phyloP scores from a whole-genome alignment of 2,329 filamentous ascomycete species.

The Dactylellina drechsleri region DNA sequence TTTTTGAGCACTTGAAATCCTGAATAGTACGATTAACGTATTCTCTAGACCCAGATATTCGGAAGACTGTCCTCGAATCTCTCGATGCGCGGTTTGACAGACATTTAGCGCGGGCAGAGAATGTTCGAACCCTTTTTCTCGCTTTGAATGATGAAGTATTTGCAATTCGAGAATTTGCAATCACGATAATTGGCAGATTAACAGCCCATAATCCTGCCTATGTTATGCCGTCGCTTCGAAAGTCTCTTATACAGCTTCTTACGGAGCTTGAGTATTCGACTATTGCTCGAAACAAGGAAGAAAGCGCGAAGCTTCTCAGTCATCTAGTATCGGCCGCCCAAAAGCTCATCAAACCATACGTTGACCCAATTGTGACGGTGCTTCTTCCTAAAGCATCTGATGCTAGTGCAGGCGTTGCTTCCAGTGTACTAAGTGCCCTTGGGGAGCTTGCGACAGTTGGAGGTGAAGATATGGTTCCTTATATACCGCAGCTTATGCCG shows the following conservation, averaged over 20 bases:
- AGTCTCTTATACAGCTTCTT: constrained; percentile 92
- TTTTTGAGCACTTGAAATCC: not conserved
- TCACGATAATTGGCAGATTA: constrained; percentile 93
- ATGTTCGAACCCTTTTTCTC: constrained; percentile 93
- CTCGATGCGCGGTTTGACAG: constrained; percentile 94
- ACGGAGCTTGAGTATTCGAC: constrained; percentile 97
- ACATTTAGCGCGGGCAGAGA: constrained; percentile 96
- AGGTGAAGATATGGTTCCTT: constrained; percentile 90
- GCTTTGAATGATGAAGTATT: constrained; percentile 96
- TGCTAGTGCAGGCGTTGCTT: constrained; percentile 83
- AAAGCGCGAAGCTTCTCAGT: constrained; percentile 91
- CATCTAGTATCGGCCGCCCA: constrained; percentile 93
- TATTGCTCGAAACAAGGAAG: constrained; percentile 91
- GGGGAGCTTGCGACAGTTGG: constrained; percentile 94
- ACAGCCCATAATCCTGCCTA: constrained; percentile 94
- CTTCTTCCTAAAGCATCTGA: constrained; percentile 93
- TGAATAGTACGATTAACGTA: not conserved
- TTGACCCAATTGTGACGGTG: constrained; percentile 94
- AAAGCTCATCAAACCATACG: constrained; percentile 91
- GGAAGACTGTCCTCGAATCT: constrained; percentile 85
- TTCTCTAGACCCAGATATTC: constrained; percentile 77
- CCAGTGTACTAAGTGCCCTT: constrained; percentile 93
- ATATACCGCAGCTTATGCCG: constrained; percentile 91
- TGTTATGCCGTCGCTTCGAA: constrained; percentile 93
- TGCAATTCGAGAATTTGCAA: constrained; percentile 89